A percentile compares a stretch with the other conserved stretches of the same genome.
Evolutionary conservation across 352 stramenopile genomes (phyloP).

Genomic region (Aphanomyces astaci): DNA sequence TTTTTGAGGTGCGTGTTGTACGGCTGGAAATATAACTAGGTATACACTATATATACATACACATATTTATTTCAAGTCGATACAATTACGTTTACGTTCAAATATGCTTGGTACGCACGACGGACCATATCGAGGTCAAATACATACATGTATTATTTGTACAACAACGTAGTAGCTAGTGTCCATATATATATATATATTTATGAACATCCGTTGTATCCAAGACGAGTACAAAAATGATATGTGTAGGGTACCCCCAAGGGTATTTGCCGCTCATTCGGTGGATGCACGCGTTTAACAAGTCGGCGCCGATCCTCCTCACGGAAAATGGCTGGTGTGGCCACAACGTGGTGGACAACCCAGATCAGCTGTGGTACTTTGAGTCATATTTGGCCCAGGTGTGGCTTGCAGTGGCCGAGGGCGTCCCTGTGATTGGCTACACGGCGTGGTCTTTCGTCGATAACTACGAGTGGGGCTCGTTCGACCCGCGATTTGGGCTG

Average conservation of each 20-base stretch:
- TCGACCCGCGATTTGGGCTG: slow-evolving; percentile 48
- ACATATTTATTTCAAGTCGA: no score
- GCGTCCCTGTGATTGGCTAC: slow-evolving; percentile 82
- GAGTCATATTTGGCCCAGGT: slow-evolving; percentile 49
- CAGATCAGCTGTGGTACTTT: slow-evolving; percentile 59
- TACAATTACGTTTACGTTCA: no score
- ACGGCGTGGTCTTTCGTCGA: slow-evolving; percentile 91
- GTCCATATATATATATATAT: no score
- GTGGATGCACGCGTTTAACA: slow-evolving; percentile 45
- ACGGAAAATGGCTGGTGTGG: slow-evolving; percentile 68
- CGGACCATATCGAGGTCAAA: no score
- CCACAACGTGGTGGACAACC: slow-evolving; percentile 47
- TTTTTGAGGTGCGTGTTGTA: no score
- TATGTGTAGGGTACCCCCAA: slow-evolving; percentile 40
- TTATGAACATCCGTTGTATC: no score
- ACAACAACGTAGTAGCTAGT: no score
- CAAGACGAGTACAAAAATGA: no score
- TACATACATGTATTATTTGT: no score
- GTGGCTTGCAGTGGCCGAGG: slow-evolving; percentile 28
- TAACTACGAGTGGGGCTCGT: slow-evolving; percentile 92
- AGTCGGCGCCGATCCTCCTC: slow-evolving; percentile 31
- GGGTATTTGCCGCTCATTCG: slow-evolving; percentile 51
- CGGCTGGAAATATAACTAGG: no score
- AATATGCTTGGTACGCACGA: no score
- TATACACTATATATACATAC: no score